Conservation (phyloP, 2,329 filamentous ascomycete species). For the Ophiocordyceps polyrhachis-furcata region DNA sequence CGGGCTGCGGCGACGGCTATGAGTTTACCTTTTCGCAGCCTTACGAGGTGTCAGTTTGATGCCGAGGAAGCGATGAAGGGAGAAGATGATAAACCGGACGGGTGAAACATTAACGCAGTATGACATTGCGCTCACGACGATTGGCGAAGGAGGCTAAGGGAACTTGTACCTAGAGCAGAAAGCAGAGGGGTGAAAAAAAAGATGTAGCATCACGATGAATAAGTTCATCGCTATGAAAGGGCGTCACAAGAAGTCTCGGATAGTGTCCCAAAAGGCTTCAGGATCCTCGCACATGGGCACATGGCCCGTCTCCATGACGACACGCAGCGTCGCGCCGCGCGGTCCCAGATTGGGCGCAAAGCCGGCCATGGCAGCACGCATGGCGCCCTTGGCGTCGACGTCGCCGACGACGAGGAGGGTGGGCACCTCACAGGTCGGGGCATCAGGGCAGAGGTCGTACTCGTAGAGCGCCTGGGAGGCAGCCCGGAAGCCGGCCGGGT, state of each 20-base stretch:
- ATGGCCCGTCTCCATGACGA: conserved; percentile 57
- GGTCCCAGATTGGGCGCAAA: conserved; percentile 42
- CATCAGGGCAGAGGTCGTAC: conserved; percentile 43
- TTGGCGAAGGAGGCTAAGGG: no score
- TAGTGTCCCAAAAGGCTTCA: conserved; percentile 43
- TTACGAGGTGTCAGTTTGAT: not conserved
- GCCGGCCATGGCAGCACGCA: conserved; percentile 64
- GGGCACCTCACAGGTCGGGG: conserved; percentile 35
- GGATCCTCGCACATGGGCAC: conserved; percentile 70
- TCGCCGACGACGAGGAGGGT: conserved; percentile 56
- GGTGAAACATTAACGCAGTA: not conserved
- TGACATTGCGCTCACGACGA: no score
- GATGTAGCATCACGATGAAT: no score
- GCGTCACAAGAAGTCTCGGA: conserved; percentile 35
- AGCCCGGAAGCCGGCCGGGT: conserved; percentile 48
- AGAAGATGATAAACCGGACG: not conserved
- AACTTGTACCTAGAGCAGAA: no score
- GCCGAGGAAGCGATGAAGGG: no score
- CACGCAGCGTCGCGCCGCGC: conserved; percentile 35
- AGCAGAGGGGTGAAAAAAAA: no score
- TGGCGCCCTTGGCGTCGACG: conserved; percentile 47
- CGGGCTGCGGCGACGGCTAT: not conserved
- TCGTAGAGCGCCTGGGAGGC: conserved; percentile 52
- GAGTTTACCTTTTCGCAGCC: not conserved
- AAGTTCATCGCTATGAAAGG: no score